Percentiles rank a stretch among this genome's conserved stretches.
Conservation (phyloP, 768 basidiomycete species). For the Rhodocollybia butyracea region DNA sequence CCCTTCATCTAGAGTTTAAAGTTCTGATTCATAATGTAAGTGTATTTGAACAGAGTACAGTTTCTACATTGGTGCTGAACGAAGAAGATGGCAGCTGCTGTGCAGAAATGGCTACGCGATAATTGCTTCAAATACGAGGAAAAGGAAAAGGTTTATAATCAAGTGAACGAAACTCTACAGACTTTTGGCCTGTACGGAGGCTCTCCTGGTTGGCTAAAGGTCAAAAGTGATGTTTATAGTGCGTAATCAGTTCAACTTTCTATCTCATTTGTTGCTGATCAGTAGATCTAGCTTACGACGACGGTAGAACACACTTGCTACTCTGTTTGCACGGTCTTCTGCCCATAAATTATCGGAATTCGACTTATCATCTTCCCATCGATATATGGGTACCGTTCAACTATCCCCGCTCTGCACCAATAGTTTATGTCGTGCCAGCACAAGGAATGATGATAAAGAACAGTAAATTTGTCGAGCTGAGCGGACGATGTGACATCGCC, state of each 20-base stretch:
- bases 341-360: conserved; percentile 73
- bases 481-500: conserved; percentile 65
- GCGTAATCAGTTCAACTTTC: conserved; percentile 7
- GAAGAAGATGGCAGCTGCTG: no score
- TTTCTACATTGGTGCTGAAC: no score
- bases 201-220: conserved; percentile 1
- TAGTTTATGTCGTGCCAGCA: conserved; percentile 91
- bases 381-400: conserved; percentile 84
- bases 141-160: conserved; percentile 54
- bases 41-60: no score
- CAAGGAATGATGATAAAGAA: conserved; percentile 85
- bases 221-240: conserved; percentile 4
- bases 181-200: background rate
- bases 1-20: no score
- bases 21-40: no score
- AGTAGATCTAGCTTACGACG: conserved; percentile 79
- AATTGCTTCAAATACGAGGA: conserved; percentile 55
- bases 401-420: conserved; percentile 80
- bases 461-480: conserved; percentile 73
- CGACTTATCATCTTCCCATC: conserved; percentile 92
- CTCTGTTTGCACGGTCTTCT: conserved; percentile 90
- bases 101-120: conserved; percentile 68
- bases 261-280: background rate
- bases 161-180: conserved; percentile 58
- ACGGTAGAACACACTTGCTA: conserved; percentile 88